These are phyloP conservation scores for Aspergillus funiculosus DNA, from an alignment of 495 filamentous ascomycete genomes.

Conservation along the genomic window DNA sequence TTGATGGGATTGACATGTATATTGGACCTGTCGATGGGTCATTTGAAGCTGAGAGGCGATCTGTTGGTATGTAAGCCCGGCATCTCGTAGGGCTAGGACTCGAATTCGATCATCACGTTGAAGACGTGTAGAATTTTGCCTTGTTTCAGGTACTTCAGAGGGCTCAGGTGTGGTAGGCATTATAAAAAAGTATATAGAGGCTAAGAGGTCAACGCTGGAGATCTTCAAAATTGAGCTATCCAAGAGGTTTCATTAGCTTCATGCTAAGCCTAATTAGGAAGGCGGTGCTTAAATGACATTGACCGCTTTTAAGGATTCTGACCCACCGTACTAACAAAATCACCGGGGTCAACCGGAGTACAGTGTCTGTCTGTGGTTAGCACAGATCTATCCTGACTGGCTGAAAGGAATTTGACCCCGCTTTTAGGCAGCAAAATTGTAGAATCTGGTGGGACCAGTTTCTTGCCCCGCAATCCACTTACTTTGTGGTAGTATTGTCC, in stretches of 20 bases:
- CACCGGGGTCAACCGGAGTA: neutral
- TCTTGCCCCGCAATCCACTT: too few species aligned
- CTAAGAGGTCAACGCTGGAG: neutral
- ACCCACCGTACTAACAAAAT: neutral
- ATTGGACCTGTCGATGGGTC: slow-evolving; percentile 21
- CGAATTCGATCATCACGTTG: neutral
- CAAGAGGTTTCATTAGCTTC: neutral
- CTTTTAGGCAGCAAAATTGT: too few species aligned
- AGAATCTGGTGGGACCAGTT: too few species aligned
- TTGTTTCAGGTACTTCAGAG: neutral
- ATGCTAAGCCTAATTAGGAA: neutral
- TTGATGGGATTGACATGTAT: slow-evolving; percentile 17
- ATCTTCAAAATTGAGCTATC: neutral
- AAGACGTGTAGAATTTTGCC: neutral
- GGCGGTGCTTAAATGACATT: neutral
- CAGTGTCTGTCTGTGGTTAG: too few species aligned
- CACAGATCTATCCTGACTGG: too few species aligned
- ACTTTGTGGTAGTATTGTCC: too few species aligned
- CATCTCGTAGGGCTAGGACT: neutral
- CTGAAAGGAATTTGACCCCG: too few species aligned
- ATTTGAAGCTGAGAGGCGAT: slow-evolving; percentile 18
- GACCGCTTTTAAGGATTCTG: neutral
- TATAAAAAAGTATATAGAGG: neutral
- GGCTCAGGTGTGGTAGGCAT: neutral
- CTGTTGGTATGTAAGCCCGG: slow-evolving; percentile 5